Evolutionary conservation across 2,329 filamentous ascomycete species (phyloP), one percentile per base, ranked within the genome.

Genomic region (Sordariomycetes sp.): DNA sequence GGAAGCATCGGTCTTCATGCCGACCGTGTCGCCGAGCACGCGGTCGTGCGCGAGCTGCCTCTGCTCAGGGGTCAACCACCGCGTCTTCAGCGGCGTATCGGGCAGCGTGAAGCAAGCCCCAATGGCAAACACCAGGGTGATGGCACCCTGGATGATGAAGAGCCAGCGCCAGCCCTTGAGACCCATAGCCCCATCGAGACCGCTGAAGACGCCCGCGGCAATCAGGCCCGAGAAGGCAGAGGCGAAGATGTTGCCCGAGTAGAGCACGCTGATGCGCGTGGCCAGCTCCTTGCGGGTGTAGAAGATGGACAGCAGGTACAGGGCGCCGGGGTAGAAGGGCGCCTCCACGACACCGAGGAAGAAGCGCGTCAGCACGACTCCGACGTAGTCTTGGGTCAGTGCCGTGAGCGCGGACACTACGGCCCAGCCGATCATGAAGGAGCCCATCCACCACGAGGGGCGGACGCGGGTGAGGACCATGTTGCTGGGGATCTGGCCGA

Each of bases 91-190:
- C 4, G 50, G 68, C 56, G 30, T 66, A 9, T 53, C 50, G 2
- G 52, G 52, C 2, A 55, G 45, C 18, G 53, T 15, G 18, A 53
- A 55, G 35, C 44, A 55, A 4, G 50, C 47, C 1, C 33, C 6
- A 7, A 54, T 21, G 7, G 49, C 49, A 7, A 52, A 42, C 10
- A 49, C 39, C 8, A 53, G 47, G 2, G 51, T 51, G 9, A 54
- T 63, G 2, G 63, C 59, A 11, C 79, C 79, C 50, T 83, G 77
- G 6, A 82, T 72, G 32, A 83, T 79, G 49, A 82, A 83, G 0
- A 82, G 61, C 75, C 72, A 78, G 9, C 71, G 57, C 75, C 75
- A 82, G 4, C 75, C 75, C 4, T 60, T 54, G 3, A 78, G 54
- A 2, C 75, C 77, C 10, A 52, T 54, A 4, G 56, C 53, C 4